Evolutionary conservation across 192 early-diverging fungal genomes (phyloP), one percentile per base, ranked within the genome.

Genomic region (Coemansia sp.): DNA sequence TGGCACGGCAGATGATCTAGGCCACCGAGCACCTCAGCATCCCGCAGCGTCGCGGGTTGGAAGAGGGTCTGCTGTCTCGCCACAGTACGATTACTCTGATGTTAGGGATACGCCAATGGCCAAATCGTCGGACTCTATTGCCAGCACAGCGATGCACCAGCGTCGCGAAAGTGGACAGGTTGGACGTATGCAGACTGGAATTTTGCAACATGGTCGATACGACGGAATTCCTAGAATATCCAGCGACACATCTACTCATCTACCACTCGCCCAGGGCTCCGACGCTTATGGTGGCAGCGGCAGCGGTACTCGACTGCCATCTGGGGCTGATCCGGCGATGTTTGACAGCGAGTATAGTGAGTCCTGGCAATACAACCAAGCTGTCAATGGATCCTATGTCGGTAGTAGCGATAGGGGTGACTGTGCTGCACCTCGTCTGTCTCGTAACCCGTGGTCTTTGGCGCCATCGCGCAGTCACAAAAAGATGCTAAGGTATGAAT

Each of bases 391-490:
- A 33, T 34, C 31, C 49, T 51, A 22, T 34, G 16, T 13, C 33
- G 6, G 22, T 11, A 18, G 20, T 10, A 34, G 38, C 22, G 20
- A 41, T 12, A 41, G 36, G 12, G 38, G 43, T 1, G 29, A 47
- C 43, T 46, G 12, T 18, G 38, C 40, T 41, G 43, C 27, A 2
- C 38, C 44, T 49, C 47, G 43, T 18, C 36, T 15, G 61, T 38
- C 61, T 24, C 38, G 11, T 31, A 73, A 52, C 34, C 78, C 78
- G 41, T 80, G 78, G 78, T 47, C 70, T 1, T 75, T 71, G 15
- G 42, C 46, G 46, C 74, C 70, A 8, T 10, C 38, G 29, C 38
- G 55, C 8, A 44, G 46, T 10, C 59, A 69, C 47, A 76, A 74
- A 54, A 57, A 70, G 63, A 74, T 72, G 40, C 71, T 84, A 5